These are phyloP conservation scores for Gastrodia elata DNA, from an alignment of 106 monocot species.

Conservation along the genomic window DNA sequence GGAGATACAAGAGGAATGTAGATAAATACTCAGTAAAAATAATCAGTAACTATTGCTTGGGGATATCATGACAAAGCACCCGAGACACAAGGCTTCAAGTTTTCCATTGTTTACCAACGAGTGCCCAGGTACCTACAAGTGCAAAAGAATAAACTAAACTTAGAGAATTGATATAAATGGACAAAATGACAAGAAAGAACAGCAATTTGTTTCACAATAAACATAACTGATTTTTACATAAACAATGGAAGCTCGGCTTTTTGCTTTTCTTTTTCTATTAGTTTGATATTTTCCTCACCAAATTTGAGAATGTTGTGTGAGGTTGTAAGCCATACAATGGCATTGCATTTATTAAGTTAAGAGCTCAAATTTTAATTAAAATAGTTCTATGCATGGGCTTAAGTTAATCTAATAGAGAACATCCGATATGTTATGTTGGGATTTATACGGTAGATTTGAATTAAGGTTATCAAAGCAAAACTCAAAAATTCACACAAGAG, in stretches of 20 bases:
- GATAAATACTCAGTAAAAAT: slow-evolving; percentile 1
- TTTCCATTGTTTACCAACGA: slow-evolving; percentile 90
- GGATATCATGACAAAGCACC: slow-evolving; percentile 32
- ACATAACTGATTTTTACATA: neutral
- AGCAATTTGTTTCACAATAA: neutral
- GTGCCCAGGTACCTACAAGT: slow-evolving; percentile 93
- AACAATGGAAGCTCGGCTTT: neutral
- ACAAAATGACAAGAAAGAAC: neutral
- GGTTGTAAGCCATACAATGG: neutral
- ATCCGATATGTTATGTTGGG: too few species aligned
- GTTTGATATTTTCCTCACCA: too few species aligned
- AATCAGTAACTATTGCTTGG: neutral
- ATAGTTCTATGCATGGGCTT: neutral
- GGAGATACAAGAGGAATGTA: slow-evolving; percentile 5
- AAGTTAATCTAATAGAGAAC: neutral
- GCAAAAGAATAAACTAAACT: neutral
- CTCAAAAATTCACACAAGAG: too few species aligned
- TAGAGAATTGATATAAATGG: neutral
- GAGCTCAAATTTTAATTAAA: neutral
- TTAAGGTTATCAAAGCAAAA: too few species aligned
- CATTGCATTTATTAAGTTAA: neutral
- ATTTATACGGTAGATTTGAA: too few species aligned
- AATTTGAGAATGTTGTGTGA: neutral
- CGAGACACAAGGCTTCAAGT: slow-evolving; percentile 76
- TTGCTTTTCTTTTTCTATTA: too few species aligned